Conservation (phyloP, 495 filamentous ascomycete species). For the Penicillium maclennaniae region DNA sequence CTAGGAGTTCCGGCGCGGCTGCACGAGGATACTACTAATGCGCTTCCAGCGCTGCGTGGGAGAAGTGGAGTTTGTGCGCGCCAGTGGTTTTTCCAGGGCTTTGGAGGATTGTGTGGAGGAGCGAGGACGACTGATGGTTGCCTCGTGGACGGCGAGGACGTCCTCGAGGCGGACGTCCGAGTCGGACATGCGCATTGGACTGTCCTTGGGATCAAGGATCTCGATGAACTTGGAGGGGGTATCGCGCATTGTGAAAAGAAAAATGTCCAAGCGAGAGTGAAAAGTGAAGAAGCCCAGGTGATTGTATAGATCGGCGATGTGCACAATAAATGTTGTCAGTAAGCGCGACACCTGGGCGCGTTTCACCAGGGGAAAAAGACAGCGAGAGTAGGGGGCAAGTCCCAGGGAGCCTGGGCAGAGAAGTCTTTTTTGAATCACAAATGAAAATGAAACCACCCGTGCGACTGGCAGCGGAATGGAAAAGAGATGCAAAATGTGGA, state of each 20-base stretch:
- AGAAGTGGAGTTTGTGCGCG: slow-evolving; percentile 24
- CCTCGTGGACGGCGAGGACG: slow-evolving; percentile 46
- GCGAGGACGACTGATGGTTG: slow-evolving; percentile 36
- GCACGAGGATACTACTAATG: slow-evolving; percentile 34
- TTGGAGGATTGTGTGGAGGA: slow-evolving; percentile 41
- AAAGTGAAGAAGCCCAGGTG: not conserved
- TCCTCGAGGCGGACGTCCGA: slow-evolving; percentile 48
- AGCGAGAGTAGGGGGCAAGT: slow-evolving; percentile 4
- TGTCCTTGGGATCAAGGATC: slow-evolving; percentile 41
- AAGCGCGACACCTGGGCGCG: slow-evolving; percentile 9
- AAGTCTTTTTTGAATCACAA: not conserved
- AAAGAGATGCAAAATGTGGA: not conserved
- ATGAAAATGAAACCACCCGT: not conserved
- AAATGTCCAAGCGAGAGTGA: not conserved
- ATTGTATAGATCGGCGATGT: slow-evolving; percentile 3
- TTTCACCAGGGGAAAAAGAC: not conserved
- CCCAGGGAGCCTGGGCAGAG: not conserved
- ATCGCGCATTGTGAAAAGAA: slow-evolving; percentile 34
- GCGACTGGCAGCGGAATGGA: not conserved
- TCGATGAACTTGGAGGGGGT: slow-evolving; percentile 47
- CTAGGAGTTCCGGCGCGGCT: slow-evolving; percentile 26
- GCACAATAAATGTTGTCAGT: slow-evolving; percentile 18
- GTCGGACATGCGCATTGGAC: slow-evolving; percentile 33
- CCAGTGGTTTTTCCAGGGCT: slow-evolving; percentile 29
- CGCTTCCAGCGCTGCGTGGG: slow-evolving; percentile 42